Evolutionary conservation across 2,329 filamentous ascomycete genomes (phyloP).

Genomic region (Trichophaea hybrida): DNA sequence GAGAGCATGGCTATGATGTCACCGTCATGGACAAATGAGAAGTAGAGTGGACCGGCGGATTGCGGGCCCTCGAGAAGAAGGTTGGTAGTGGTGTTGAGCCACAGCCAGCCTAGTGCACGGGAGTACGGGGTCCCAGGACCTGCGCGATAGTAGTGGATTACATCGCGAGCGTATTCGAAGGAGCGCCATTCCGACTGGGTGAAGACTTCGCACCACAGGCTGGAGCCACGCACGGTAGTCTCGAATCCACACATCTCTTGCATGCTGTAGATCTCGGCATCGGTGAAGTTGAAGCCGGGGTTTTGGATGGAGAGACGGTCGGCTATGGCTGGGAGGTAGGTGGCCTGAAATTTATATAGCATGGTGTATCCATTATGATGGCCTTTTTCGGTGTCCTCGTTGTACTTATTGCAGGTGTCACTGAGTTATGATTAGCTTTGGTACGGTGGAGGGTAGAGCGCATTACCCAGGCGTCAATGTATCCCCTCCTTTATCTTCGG

Average conservation of each 20-base stretch:
- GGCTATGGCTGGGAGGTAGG: slow-evolving; percentile 37
- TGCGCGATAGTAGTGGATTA: slow-evolving; percentile 45
- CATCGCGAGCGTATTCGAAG: slow-evolving; percentile 45
- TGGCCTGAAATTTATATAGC: slow-evolving; percentile 35
- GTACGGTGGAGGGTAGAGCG: not conserved
- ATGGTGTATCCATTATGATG: slow-evolving; percentile 39
- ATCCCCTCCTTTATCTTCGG: slow-evolving; percentile 37
- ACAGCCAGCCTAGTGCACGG: slow-evolving; percentile 42
- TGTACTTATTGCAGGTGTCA: slow-evolving; percentile 33
- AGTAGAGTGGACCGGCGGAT: slow-evolving; percentile 37
- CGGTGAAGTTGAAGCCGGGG: slow-evolving; percentile 32
- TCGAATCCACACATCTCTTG: slow-evolving; percentile 50
- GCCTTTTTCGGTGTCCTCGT: slow-evolving; percentile 32
- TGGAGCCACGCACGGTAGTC: slow-evolving; percentile 39
- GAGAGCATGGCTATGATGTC: slow-evolving; percentile 44
- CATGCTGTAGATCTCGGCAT: slow-evolving; percentile 43
- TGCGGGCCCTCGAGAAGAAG: slow-evolving; percentile 36
- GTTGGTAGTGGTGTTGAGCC: slow-evolving; percentile 42
- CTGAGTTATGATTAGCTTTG: not conserved
- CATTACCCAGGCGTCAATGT: slow-evolving; percentile 41
- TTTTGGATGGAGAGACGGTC: slow-evolving; percentile 35
- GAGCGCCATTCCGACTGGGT: slow-evolving; percentile 39
- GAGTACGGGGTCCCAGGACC: slow-evolving; percentile 44
- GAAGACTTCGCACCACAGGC: slow-evolving; percentile 44
- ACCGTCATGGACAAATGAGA: slow-evolving; percentile 47